Evolutionary conservation across 1,139 yeast species (phyloP).

Genomic region (Hanseniaspora uvarum): DNA sequence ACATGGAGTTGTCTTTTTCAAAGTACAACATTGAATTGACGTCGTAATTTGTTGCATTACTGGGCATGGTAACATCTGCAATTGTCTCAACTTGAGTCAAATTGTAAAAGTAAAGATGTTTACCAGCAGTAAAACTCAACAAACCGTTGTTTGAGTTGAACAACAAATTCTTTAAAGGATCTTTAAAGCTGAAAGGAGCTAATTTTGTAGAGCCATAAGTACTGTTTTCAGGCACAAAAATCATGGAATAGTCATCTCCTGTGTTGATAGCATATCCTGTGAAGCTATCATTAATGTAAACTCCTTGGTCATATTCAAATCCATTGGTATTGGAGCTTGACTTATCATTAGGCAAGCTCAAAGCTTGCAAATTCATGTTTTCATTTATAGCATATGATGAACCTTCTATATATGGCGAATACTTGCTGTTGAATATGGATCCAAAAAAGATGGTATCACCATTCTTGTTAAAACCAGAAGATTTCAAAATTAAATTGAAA

Average conservation of each 20-base stretch:
- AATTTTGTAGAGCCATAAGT: background rate
- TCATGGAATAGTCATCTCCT: constrained; percentile 29
- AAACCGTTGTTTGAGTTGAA: constrained; percentile 10
- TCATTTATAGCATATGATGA: background rate
- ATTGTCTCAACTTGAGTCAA: constrained; percentile 21
- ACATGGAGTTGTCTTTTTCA: constrained; percentile 41
- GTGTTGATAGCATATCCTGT: constrained; percentile 25
- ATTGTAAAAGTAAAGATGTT: constrained; percentile 12
- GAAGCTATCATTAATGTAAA: constrained; percentile 25
- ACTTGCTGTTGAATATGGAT: constrained; percentile 17
- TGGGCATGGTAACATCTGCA: constrained; percentile 19
- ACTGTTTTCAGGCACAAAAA: constrained; percentile 1
- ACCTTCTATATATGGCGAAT: background rate
- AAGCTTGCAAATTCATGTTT: background rate
- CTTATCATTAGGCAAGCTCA: constrained; percentile 3
- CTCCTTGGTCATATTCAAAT: constrained; percentile 21
- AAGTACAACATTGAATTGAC: constrained; percentile 48
- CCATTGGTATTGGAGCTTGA: background rate
- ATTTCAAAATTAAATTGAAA: constrained; percentile 26
- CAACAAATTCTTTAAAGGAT: background rate
- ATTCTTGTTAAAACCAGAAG: constrained; percentile 27
- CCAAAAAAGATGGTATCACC: constrained; percentile 35
- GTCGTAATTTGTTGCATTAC: constrained; percentile 23
- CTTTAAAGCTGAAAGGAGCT: constrained; percentile 5
- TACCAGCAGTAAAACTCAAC: constrained; percentile 2